Evolutionary conservation across 2,329 filamentous ascomycete genomes (phyloP), one percentile per base, ranked within the genome.

Genomic region (Arthrobotrys pseudoclavata): DNA sequence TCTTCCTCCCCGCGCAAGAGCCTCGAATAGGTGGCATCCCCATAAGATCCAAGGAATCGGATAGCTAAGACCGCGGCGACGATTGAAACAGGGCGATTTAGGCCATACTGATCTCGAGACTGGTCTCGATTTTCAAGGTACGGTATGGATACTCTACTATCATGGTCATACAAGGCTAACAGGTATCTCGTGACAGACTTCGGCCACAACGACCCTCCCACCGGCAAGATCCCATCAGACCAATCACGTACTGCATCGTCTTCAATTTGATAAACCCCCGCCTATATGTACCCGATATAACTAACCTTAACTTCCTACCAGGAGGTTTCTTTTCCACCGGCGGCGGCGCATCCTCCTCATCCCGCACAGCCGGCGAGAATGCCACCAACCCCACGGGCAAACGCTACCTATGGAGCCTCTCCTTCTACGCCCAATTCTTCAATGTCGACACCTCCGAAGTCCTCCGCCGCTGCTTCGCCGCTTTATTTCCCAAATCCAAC

Each of bases 61-160:
- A 63, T 82, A 67, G 48, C 79, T 81, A 69, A 69, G 40, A 60
- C 15, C 1, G 12, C n/a, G 81, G 15, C 79, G 48, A 61, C 55
- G 50, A 34, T 29, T 31, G 24, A 13, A 57, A 75, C 83, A 98
- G 94, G 95, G 95, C 82, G 96, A 99, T 85, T 90, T 99, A 83
- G 96, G 96, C 82, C 94, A 97, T 85, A 99, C 96, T 71, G 96
- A 99, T 84, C 91, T 99, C 24, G 94, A 97, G 87, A 95, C 97
- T 84, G 96, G 98, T 85, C 94, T 99, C 84, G 96, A 98, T 88
- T 99, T 99, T 86, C 96, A 99, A 87, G 92, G 90, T 83, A 97
- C 94, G 13, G 80, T 90, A 89, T 90, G 85, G 81, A 2, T 48
- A 20, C 6, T 62, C 50, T 37, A 69, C 18, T 45, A 47, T 24